Base-by-base conservation (phyloP, 2,329 filamentous ascomycete species). In the Colletotrichum noveboracense region DNA sequence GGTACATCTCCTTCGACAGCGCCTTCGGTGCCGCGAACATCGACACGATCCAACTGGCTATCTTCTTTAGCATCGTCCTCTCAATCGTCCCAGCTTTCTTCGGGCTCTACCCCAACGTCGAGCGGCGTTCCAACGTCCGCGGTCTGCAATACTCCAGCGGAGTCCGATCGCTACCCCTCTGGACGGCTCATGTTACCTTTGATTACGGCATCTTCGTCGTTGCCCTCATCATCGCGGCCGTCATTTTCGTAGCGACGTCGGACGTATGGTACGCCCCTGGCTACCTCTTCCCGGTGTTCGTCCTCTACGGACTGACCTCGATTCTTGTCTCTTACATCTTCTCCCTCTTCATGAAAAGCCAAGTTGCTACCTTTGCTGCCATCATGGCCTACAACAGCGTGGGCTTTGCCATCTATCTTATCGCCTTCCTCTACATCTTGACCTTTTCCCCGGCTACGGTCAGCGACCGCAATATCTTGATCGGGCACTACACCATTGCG, bases 131-230 rank as follows among this genome's bases (percentile, higher is more conserved):
- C 66, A 94, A 96, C 77, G 95, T 98, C 26, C 91, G 96, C 66
- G 94, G 94, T 14, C 87, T 98, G 43, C 94, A 98, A 83, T 98
- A 98, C 84, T 97, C 95, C 68, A 98, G 98, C 81, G 96, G 96
- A 64, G 95, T 98, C 24, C 90, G 94, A 12, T 93, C 94, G 1
- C 87, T 94, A 9, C 95, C 96, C 1, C 87, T 98, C 3, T 98
- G 96, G 96, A 84, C 94, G 5, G 95, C 96, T 3, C 97, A 98
- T 81, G 87, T 94, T 1, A 80, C 88, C 0, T 98, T 98, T 80
- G 96, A 98, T 84, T 95, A 96, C 77, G 82, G 90, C 52, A 92
- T 97, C 71, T 92, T 95, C 2, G 81, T 97, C 14, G 79, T 91
- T 5, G 90, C 92, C 28, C 92, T 93, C n/a, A 92, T 92, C 6